A percentile compares a stretch with the other conserved stretches of the same genome.
phyloP scores from a whole-genome alignment of 2,329 filamentous ascomycete genomes.

The Scedosporium minutisporum region DNA sequence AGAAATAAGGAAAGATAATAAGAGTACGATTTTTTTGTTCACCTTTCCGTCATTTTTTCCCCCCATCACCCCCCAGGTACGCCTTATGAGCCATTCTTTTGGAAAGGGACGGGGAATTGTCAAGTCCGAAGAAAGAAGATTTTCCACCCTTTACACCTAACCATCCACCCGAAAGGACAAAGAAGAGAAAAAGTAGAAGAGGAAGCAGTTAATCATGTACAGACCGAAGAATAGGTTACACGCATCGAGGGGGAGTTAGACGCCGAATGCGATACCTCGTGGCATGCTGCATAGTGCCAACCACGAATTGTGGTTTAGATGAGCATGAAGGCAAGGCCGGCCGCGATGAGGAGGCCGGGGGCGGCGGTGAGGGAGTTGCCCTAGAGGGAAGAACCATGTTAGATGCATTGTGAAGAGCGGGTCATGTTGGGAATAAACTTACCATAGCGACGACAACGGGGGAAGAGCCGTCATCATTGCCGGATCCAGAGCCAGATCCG shows the following conservation, averaged over 20 bases:
- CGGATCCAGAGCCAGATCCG: not conserved
- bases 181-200: not conserved
- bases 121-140: not conserved
- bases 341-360: not conserved
- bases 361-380: not conserved
- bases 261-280: not conserved
- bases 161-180: not conserved
- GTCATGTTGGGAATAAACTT: not conserved
- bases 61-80: not conserved
- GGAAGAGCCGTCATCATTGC: not conserved
- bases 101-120: no score
- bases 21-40: not conserved
- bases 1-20: not conserved
- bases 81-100: not conserved
- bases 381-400: not conserved
- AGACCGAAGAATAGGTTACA: not conserved
- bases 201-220: not conserved
- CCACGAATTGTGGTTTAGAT: not conserved
- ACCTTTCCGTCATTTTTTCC: not conserved
- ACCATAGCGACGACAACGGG: not conserved
- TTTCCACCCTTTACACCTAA: not conserved
- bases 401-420: no score
- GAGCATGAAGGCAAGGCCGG: not conserved
- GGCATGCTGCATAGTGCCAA: not conserved
- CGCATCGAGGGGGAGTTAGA: not conserved